phyloP scores from a whole-genome alignment of 768 basidiomycete genomes.

The Lactifluus pinguis region DNA sequence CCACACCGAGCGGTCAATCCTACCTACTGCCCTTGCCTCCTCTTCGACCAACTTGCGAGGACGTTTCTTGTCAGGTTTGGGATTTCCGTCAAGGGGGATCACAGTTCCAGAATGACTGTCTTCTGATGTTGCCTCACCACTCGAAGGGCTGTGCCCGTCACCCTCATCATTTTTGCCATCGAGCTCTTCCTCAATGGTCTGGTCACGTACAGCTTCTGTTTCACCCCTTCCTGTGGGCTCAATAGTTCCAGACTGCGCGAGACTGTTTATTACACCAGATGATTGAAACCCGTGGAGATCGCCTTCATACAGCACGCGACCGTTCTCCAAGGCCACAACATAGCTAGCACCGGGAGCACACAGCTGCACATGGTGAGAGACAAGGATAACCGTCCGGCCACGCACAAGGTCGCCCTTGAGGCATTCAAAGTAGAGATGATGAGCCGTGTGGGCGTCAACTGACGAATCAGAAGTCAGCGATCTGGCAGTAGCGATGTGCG shows the following conservation, averaged over 20 bases:
- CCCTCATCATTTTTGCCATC: conserved; percentile 17
- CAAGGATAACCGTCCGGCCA: conserved; percentile 78
- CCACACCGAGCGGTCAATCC: conserved; percentile 40
- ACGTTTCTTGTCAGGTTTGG: conserved; percentile 36
- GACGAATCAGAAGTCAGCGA: not conserved
- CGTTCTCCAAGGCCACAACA: conserved; percentile 77
- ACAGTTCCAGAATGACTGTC: conserved; percentile 35
- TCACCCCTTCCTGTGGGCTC: conserved; percentile 25
- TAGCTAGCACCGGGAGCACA: conserved; percentile 73
- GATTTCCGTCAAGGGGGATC: conserved; percentile 26
- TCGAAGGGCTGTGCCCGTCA: conserved; percentile 27
- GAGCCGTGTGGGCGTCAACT: conserved; percentile 83
- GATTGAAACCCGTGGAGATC: conserved; percentile 49
- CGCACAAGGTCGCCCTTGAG: conserved; percentile 68
- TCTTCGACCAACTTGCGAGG: conserved; percentile 79
- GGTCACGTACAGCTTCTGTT: conserved; percentile 33
- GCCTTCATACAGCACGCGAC: conserved; percentile 70
- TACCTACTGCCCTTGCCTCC: conserved; percentile 41
- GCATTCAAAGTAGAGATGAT: conserved; percentile 73
- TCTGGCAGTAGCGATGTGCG: not conserved
- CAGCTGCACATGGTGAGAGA: conserved; percentile 91
- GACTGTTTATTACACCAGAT: conserved; percentile 56
- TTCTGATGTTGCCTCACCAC: conserved; percentile 26
- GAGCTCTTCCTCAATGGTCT: conserved; percentile 20
- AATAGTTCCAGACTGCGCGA: conserved; percentile 50